A percentile compares a stretch with the other conserved stretches of the same genome.
phyloP scores from a whole-genome alignment of 2,329 filamentous ascomycete genomes.

The Aspergillus sergii region DNA sequence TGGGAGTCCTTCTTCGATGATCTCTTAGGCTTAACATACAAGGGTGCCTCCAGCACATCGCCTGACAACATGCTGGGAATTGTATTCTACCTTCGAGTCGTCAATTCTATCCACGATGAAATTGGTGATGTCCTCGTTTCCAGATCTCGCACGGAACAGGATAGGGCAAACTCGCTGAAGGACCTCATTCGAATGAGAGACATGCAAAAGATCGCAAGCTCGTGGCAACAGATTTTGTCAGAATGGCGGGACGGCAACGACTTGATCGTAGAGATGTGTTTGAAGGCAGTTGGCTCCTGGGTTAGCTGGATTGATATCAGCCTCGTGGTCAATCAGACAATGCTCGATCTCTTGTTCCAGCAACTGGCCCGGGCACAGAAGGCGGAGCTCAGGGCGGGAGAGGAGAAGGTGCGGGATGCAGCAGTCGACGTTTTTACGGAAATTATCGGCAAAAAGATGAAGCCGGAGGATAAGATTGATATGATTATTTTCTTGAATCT shows the following conservation, averaged over 20 bases:
- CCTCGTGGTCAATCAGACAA: constrained; percentile 84
- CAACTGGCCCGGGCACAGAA: constrained; percentile 76
- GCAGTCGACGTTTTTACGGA: constrained; percentile 95
- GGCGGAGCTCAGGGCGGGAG: constrained; percentile 62
- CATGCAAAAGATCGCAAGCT: constrained; percentile 81
- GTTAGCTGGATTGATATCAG: constrained; percentile 98
- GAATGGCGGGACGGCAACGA: constrained; percentile 74
- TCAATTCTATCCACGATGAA: constrained; percentile 92
- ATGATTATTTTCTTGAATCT: constrained; percentile 91
- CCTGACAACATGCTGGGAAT: constrained; percentile 75
- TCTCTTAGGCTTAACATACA: constrained; percentile 73
- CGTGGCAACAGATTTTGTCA: constrained; percentile 88
- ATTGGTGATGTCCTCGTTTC: constrained; percentile 90
- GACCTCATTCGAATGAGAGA: constrained; percentile 85
- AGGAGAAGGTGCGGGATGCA: constrained; percentile 84
- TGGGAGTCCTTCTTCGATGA: constrained; percentile 94
- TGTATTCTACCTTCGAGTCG: constrained; percentile 82
- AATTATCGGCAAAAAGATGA: constrained; percentile 98
- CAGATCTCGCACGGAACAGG: constrained; percentile 75
- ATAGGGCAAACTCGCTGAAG: constrained; percentile 86
- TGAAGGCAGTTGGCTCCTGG: constrained; percentile 94
- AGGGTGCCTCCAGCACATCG: constrained; percentile 56
- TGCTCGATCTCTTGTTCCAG: constrained; percentile 82
- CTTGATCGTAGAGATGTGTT: constrained; percentile 77
- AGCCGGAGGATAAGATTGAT: constrained; percentile 85